These are phyloP conservation scores for Ophiocordyceps camponoti-leonardi DNA, from an alignment of 2,329 filamentous ascomycete species.

Conservation along the genomic window DNA sequence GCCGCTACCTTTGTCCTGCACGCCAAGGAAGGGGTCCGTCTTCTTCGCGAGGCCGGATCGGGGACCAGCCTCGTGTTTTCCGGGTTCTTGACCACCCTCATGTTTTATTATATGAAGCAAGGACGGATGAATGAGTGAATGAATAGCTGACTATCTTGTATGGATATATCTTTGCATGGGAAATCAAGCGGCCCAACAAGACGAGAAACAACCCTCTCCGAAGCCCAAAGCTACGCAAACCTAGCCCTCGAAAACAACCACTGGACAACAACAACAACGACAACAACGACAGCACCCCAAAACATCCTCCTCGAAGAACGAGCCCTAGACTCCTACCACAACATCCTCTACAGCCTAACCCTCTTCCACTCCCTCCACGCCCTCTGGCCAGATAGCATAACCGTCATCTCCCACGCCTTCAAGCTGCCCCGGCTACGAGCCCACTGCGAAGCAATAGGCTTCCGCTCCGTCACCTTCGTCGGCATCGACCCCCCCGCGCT, in stretches of 20 bases:
- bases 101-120: background rate
- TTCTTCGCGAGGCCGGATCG: slow-evolving; percentile 25
- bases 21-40: slow-evolving; percentile 44
- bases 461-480: slow-evolving; percentile 32
- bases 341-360: slow-evolving; percentile 58
- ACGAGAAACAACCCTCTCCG: slow-evolving; percentile 33
- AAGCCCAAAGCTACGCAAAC: slow-evolving; percentile 46
- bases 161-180: no score
- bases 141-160: no score
- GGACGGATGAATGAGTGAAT: no score
- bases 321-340: slow-evolving; percentile 75
- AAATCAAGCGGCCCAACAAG: slow-evolving; percentile 51
- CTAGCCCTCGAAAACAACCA: slow-evolving; percentile 28
- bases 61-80: slow-evolving; percentile 49
- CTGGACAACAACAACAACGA: no score
- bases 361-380: slow-evolving; percentile 23
- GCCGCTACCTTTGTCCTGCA: slow-evolving; percentile 67
- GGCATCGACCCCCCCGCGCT: slow-evolving; percentile 47
- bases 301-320: slow-evolving; percentile 44
- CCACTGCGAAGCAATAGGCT: slow-evolving; percentile 47
- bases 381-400: slow-evolving; percentile 39
- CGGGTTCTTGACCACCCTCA: slow-evolving; percentile 31
- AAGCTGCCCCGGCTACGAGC: slow-evolving; percentile 44
- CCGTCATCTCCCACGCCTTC: slow-evolving; percentile 53
- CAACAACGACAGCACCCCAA: no score